These are phyloP conservation scores for Calonectria pseudoturangicola DNA, from an alignment of 2,329 filamentous ascomycete species.

Conservation along the genomic window DNA sequence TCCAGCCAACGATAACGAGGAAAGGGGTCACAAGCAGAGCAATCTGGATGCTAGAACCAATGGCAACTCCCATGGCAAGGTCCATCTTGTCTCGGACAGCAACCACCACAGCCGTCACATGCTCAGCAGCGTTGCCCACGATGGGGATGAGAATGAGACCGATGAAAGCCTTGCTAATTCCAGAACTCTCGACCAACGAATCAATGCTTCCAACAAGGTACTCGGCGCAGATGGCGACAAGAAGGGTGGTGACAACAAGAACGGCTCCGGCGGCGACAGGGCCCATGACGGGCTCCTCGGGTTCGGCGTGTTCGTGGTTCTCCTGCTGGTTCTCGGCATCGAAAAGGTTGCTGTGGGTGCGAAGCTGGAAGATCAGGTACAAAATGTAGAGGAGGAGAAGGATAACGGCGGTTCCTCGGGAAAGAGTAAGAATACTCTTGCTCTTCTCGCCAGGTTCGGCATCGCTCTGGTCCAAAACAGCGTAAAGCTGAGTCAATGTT, in stretches of 20 bases:
- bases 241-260: conserved; percentile 80
- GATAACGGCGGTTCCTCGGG: conserved; percentile 85
- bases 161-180: conserved; percentile 88
- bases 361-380: conserved; percentile 86
- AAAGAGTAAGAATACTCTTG: conserved; percentile 80
- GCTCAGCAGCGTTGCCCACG: conserved; percentile 87
- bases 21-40: conserved; percentile 87
- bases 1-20: conserved; percentile 87
- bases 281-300: conserved; percentile 72
- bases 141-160: conserved; percentile 87
- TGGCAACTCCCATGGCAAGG: conserved; percentile 84
- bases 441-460: conserved; percentile 63
- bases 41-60: conserved; percentile 89
- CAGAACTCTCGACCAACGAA: conserved; percentile 79
- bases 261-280: conserved; percentile 79
- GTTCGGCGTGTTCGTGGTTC: conserved; percentile 66
- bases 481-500: conserved; percentile 73
- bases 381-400: conserved; percentile 84
- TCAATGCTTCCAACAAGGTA: conserved; percentile 87
- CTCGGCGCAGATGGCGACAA: conserved; percentile 84
- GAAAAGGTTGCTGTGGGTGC: conserved; percentile 84
- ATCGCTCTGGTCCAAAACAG: conserved; percentile 71
- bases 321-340: conserved; percentile 68
- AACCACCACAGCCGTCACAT: conserved; percentile 87
- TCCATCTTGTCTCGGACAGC: conserved; percentile 87